Evolutionary conservation across 495 filamentous ascomycete species (phyloP).

Genomic region (Talaromyces ruber): DNA sequence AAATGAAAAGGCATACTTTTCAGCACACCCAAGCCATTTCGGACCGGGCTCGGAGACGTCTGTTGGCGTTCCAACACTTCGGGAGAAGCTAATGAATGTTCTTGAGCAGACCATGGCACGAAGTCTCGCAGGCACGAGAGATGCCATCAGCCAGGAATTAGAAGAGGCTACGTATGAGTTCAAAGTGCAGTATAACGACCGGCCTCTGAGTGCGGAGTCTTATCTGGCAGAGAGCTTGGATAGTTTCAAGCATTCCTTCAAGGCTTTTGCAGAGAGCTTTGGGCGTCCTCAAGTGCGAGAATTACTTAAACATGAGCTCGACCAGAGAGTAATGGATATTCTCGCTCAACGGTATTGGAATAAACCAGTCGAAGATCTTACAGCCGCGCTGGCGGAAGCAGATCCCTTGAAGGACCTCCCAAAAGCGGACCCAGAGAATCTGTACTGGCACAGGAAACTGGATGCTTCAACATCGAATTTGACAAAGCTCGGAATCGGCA

Average conservation of each 20-base stretch:
- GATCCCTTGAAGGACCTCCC: slow-evolving; percentile 70
- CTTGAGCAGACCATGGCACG: slow-evolving; percentile 95
- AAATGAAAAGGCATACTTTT: slow-evolving; percentile 87
- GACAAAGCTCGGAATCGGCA: slow-evolving; percentile 87
- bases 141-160: slow-evolving; percentile 88
- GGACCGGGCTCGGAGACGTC: slow-evolving; percentile 59
- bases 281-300: slow-evolving; percentile 82
- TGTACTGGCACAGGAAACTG: slow-evolving; percentile 90
- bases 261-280: slow-evolving; percentile 81
- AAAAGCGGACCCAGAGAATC: slow-evolving; percentile 71
- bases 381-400: slow-evolving; percentile 49
- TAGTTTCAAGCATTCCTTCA: slow-evolving; percentile 96
- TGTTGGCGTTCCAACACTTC: slow-evolving; percentile 76
- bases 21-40: slow-evolving; percentile 71
- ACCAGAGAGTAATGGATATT: slow-evolving; percentile 93
- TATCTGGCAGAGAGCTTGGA: slow-evolving; percentile 93
- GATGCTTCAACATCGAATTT: slow-evolving; percentile 85
- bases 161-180: slow-evolving; percentile 98
- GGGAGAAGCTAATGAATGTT: slow-evolving; percentile 94
- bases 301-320: slow-evolving; percentile 83
- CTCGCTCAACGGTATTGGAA: slow-evolving; percentile 97
- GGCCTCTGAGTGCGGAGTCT: slow-evolving; percentile 87
- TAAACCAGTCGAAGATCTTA: slow-evolving; percentile 75
- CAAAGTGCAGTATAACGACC: slow-evolving; percentile 99
- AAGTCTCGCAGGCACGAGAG: slow-evolving; percentile 76